Percentiles rank a stretch among this genome's conserved stretches.
These are phyloP conservation scores for Detonula confervacea DNA, from an alignment of 352 stramenopile genomes.

Conservation along the genomic window DNA sequence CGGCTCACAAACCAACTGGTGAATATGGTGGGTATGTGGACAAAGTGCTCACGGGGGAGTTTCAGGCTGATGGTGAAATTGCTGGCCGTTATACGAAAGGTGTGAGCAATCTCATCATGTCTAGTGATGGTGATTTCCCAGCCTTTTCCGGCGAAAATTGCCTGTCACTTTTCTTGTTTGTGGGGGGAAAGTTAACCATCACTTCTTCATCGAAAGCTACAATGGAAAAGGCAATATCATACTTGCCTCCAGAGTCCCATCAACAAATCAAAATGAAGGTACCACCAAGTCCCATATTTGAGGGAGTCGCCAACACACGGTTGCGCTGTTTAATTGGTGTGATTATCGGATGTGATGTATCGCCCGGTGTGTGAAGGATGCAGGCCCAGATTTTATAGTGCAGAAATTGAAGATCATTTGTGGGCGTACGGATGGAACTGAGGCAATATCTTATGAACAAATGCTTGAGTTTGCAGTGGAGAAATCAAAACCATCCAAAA, in stretches of 20 bases:
- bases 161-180: background rate
- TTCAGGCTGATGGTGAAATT: conserved; percentile 17
- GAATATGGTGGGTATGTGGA: conserved; percentile 13
- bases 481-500: conserved; percentile 14
- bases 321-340: conserved; percentile 2
- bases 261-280: background rate
- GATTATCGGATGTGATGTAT: conserved; percentile 30
- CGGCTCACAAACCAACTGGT: conserved; percentile 16
- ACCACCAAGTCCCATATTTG: conserved; percentile 11
- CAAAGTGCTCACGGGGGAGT: conserved; percentile 7
- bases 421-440: background rate
- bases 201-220: conserved; percentile 3
- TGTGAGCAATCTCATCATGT: background rate
- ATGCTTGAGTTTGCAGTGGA: conserved; percentile 14
- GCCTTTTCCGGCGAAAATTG: conserved; percentile 10
- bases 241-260: background rate
- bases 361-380: background rate
- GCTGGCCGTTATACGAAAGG: background rate
- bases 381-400: background rate
- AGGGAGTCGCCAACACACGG: conserved; percentile 3
- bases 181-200: background rate
- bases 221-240: conserved; percentile 1
- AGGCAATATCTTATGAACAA: conserved; percentile 7
- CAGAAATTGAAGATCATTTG: conserved; percentile 9
- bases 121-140: conserved; percentile 7